Evolutionary conservation across 73 alveolate genomes (phyloP), one percentile per base, ranked within the genome.

Genomic region (Paramecium biaurelia): DNA sequence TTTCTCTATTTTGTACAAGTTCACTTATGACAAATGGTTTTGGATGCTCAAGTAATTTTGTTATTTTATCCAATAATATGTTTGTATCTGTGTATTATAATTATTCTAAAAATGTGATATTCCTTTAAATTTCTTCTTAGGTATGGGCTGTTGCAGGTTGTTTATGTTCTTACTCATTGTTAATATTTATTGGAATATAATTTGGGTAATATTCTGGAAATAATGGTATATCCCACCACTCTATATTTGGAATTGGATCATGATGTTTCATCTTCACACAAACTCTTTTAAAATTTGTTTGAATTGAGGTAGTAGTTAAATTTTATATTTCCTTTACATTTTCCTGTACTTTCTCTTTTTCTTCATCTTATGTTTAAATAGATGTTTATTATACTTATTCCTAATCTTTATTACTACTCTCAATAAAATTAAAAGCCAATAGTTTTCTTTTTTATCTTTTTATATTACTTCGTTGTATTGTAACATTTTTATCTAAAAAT

Each of bases 171-270:
- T 57, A 57, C 12, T 68, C 76, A 57, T 56, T 88, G 2, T 56
- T 41, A 4, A 41, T 47, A 12, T 85, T 90, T 21, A 42, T 21
- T 4, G 95, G 93, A 24, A 87, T 56, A 72, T 93, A 95, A 35
- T 35, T 93, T 76, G 63, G 47, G 23, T 68, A 57, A 53, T 68
- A 85, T 49, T 59, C 87, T 8, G 95, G 93, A 6, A 95, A 92
- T 30, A 97, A 85, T 3, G 90, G 93, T 14, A 57, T 41, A 92
- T 97, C 99, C 99, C 99, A 97, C 96, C 97, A 92, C 85, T 97
- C 99, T 41, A 96, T 86, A 30, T 95, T 98, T 57, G 99, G 99
- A 7, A 96, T 87, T 18, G 97, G 97, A 79, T 97, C 99, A 10
- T 93, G 94, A 56, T 96, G 96, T 87, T 94, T 96, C 49, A 92